Percentiles rank a stretch among this genome's conserved stretches.
These are phyloP conservation scores for Dactylellina haptotyla DNA, from an alignment of 2,329 filamentous ascomycete species.

Conservation along the genomic window DNA sequence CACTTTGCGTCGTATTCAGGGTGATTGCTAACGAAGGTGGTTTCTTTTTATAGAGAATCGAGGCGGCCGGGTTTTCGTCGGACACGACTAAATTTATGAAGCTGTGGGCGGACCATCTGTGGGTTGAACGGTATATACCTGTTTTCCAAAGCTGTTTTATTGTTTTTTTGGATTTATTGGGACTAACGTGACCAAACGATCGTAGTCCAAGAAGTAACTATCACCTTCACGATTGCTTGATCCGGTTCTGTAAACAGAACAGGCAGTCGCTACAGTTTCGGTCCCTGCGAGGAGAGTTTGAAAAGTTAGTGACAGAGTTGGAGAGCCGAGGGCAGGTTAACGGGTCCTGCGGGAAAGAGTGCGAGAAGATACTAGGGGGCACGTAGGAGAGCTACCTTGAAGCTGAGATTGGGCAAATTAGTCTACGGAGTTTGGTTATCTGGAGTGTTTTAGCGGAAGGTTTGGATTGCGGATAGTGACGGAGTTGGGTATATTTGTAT, in stretches of 20 bases:
- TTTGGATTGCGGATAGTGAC: too few relatives aligned
- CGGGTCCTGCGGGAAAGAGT: background rate
- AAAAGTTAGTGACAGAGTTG: constrained; percentile 2
- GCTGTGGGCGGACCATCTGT: constrained; percentile 20
- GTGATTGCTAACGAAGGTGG: background rate
- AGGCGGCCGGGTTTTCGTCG: background rate
- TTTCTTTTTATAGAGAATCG: constrained; percentile 12
- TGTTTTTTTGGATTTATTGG: background rate
- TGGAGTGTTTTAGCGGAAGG: too few relatives aligned
- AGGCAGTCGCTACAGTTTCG: constrained; percentile 2
- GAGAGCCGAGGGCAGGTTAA: constrained; percentile 2
- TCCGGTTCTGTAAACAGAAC: constrained; percentile 29
- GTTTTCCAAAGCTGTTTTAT: background rate
- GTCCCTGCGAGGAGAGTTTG: constrained; percentile 8
- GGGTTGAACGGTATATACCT: constrained; percentile 21
- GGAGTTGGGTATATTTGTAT: too few relatives aligned
- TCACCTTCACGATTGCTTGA: constrained; percentile 32
- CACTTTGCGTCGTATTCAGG: background rate
- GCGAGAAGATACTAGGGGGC: background rate
- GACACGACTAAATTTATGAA: constrained; percentile 13
- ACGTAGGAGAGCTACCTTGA: background rate
- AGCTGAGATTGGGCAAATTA: too few relatives aligned
- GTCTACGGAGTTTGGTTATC: too few relatives aligned
- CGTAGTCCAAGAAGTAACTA: constrained; percentile 20
- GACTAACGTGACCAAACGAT: constrained; percentile 9